A percentile compares a stretch with the other conserved stretches of the same genome.
Conservation (phyloP, 2,329 filamentous ascomycete genomes). For the Talaromyces sp. region DNA sequence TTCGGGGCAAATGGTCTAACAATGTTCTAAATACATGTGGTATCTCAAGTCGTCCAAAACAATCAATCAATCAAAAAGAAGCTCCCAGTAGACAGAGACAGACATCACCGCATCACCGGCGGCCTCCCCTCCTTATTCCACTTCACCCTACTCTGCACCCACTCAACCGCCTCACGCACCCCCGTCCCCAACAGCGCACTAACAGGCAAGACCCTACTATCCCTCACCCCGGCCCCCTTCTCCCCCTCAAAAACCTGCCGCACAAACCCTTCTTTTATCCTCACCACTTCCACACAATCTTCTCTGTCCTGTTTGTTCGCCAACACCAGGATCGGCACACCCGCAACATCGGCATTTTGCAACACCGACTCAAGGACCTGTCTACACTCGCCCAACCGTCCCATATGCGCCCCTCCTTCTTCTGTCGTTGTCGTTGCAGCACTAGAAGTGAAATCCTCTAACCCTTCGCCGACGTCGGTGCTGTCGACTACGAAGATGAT, state of each 20-base stretch:
- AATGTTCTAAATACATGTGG: slow-evolving; percentile 12
- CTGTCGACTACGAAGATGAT: slow-evolving; percentile 98
- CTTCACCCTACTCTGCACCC: slow-evolving; percentile 85
- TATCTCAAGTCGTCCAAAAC: slow-evolving; percentile 16
- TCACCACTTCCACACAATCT: slow-evolving; percentile 94
- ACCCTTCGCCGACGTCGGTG: slow-evolving; percentile 81
- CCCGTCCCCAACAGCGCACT: slow-evolving; percentile 81
- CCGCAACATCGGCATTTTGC: slow-evolving; percentile 81
- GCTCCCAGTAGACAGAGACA: background rate
- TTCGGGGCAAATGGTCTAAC: background rate
- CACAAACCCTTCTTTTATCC: slow-evolving; percentile 95
- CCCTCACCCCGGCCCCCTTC: slow-evolving; percentile 79
- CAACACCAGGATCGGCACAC: slow-evolving; percentile 85
- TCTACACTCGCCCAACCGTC: slow-evolving; percentile 79
- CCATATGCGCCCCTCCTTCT: slow-evolving; percentile 32
- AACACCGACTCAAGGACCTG: slow-evolving; percentile 87
- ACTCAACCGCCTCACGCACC: slow-evolving; percentile 94
- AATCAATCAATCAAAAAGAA: background rate
- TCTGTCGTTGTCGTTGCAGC: slow-evolving; percentile 11
- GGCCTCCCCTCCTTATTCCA: slow-evolving; percentile 95
- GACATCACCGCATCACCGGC: slow-evolving; percentile 71
- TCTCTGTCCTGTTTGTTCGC: slow-evolving; percentile 98
- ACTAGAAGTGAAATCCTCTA: slow-evolving; percentile 50
- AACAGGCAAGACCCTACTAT: slow-evolving; percentile 86
- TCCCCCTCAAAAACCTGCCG: slow-evolving; percentile 95